A percentile compares a stretch with the other conserved stretches of the same genome.
These are phyloP conservation scores for Chrysosporium keratinophilum DNA, from an alignment of 2,329 filamentous ascomycete species.

Conservation along the genomic window DNA sequence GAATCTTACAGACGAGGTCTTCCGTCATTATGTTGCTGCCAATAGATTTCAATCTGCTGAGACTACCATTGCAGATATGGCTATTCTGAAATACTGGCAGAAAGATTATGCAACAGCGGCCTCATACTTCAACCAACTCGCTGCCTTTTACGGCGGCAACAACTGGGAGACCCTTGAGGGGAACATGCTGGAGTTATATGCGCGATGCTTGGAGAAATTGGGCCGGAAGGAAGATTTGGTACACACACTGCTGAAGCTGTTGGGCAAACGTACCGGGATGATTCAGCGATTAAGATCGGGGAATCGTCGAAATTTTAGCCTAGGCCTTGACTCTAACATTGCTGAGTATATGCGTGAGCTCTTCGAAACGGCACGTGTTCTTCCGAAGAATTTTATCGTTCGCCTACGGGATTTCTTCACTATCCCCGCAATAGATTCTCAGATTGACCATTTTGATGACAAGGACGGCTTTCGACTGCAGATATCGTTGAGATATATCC, in stretches of 20 bases:
- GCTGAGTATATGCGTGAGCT: constrained; percentile 34
- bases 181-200: constrained; percentile 76
- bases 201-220: constrained; percentile 67
- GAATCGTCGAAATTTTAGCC: not conserved
- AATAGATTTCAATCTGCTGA: constrained; percentile 68
- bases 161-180: constrained; percentile 73
- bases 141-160: constrained; percentile 65
- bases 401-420: constrained; percentile 65
- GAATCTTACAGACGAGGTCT: constrained; percentile 70
- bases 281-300: constrained; percentile 25
- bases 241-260: constrained; percentile 60
- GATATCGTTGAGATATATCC: constrained; percentile 58
- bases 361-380: constrained; percentile 38
- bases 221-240: constrained; percentile 70
- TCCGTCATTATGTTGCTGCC: constrained; percentile 72
- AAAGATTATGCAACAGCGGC: constrained; percentile 64
- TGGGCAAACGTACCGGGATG: constrained; percentile 30
- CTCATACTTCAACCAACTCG: constrained; percentile 65
- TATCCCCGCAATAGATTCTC: constrained; percentile 55
- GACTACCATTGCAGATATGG: constrained; percentile 70
- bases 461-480: constrained; percentile 65
- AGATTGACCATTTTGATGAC: constrained; percentile 57
- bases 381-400: constrained; percentile 54
- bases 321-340: constrained; percentile 22
- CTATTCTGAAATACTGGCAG: constrained; percentile 67